Evolutionary conservation across 176 grass and related monocot genomes (phyloP), one percentile per base, ranked within the genome.

Genomic region (Aegilops speltoides): DNA sequence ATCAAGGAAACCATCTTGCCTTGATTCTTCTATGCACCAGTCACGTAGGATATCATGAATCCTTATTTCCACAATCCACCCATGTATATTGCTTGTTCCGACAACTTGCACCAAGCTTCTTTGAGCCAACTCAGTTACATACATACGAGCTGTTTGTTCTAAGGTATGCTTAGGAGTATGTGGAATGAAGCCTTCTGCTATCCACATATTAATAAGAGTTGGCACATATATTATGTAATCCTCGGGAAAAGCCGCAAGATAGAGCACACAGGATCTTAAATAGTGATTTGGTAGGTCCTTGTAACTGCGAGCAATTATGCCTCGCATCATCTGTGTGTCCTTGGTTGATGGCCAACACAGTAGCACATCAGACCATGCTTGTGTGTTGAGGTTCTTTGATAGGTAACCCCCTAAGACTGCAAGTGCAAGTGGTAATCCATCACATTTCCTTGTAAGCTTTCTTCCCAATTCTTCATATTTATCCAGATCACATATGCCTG

Each of bases 41-140:
- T 24, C 20, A 2, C 10, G 69, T 12, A 43, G 2, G n/a, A 24
- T 73, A 24, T 73, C 22, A 73, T 73, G 69, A 23, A 73, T 23
- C 9, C 3, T 73, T 43, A 73, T 23, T 24, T 6, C 0, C 10
- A 13, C 9, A 3, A 43, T 12, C 22, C 4, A 73, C 23, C 20
- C 22, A 73, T 43, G 0, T 25, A 22, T 20, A 2, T 0, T 15
- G 4, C 4, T 43, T 6, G 3, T 24, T 2, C 0, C 0, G 24
- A 24, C 16, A 34, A 73, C 69, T 14, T 73, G 69, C 4, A 73
- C 10, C 4, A 73, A 61, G 22, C 69, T 70, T 70, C 67, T 15
- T 73, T 46, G 38, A 73, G 70, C 38, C 13, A 73, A 14, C 22
- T 45, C 38, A 8, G 4, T 45, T 73, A 73, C n/a, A 24, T 73